These are phyloP conservation scores for Tetrahymena malaccensis DNA, from an alignment of 73 alveolate genomes.

Conservation along the genomic window DNA sequence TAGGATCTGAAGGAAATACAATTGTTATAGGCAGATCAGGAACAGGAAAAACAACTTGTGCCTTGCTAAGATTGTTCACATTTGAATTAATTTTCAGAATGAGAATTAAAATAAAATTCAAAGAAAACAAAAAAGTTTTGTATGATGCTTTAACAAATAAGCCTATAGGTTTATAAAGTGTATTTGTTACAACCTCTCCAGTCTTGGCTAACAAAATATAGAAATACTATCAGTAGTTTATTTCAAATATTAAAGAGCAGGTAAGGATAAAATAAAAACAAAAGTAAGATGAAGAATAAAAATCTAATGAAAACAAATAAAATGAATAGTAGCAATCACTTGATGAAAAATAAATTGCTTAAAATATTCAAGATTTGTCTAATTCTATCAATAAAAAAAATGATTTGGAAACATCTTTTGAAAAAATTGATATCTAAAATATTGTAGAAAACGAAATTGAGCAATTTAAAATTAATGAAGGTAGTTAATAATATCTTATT, in stretches of 20 bases:
- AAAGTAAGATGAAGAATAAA: neutral
- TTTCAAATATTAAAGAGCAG: neutral
- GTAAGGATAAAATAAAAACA: slow-evolving; percentile 18
- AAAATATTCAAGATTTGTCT: neutral
- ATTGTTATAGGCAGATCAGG: slow-evolving; percentile 70
- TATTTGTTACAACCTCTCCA: slow-evolving; percentile 67
- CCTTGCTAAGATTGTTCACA: slow-evolving; percentile 51
- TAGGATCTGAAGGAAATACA: slow-evolving; percentile 32
- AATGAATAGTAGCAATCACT: neutral
- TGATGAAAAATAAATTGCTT: neutral
- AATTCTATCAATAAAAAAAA: neutral
- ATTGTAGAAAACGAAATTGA: neutral
- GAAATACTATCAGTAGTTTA: slow-evolving; percentile 46
- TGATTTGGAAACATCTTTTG: neutral
- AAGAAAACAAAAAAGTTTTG: neutral
- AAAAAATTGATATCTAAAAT: neutral
- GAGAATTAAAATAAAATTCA: neutral
- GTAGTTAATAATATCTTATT: neutral
- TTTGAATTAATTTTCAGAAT: slow-evolving; percentile 35
- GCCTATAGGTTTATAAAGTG: neutral
- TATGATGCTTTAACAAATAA: neutral
- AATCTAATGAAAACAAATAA: neutral
- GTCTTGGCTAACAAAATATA: slow-evolving; percentile 67
- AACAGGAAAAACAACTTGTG: slow-evolving; percentile 73
- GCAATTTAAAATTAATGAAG: neutral